A percentile compares a stretch with the other conserved stretches of the same genome.
These are phyloP conservation scores for Jasminum sambac DNA, from an alignment of 257 asterid species.

Conservation along the genomic window DNA sequence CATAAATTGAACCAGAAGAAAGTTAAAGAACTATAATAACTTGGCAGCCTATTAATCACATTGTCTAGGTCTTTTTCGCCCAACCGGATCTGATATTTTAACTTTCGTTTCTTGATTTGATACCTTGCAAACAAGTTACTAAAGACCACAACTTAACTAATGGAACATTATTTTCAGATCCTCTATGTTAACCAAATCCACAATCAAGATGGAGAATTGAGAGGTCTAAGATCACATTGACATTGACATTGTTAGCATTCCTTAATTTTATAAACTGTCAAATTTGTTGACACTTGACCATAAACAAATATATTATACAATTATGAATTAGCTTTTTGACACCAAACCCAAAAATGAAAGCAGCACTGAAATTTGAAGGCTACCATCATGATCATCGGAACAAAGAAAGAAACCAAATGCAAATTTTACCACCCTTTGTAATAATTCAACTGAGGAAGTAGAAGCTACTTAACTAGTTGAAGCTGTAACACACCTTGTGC, in stretches of 20 bases:
- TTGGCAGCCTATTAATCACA: not conserved
- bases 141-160: not conserved
- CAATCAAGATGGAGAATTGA: not conserved
- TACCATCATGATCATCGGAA: no score
- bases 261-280: not conserved
- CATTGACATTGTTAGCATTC: not conserved
- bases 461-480: not conserved
- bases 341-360: not conserved
- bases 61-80: not conserved
- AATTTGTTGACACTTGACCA: not conserved
- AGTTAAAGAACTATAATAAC: not conserved
- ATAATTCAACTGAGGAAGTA: not conserved
- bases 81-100: not conserved
- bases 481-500: slow-evolving; percentile 55
- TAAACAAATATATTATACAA: not conserved
- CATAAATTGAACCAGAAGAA: not conserved
- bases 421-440: not conserved
- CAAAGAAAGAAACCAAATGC: no score
- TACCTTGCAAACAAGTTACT: not conserved
- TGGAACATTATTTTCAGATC: not conserved
- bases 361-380: no score
- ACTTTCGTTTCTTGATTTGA: not conserved
- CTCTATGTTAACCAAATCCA: slow-evolving; percentile 5
- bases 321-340: not conserved
- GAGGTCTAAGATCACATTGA: not conserved